Base-by-base conservation (phyloP, 2,329 filamentous ascomycete genomes). In the Sporothrix brasiliensis region DNA sequence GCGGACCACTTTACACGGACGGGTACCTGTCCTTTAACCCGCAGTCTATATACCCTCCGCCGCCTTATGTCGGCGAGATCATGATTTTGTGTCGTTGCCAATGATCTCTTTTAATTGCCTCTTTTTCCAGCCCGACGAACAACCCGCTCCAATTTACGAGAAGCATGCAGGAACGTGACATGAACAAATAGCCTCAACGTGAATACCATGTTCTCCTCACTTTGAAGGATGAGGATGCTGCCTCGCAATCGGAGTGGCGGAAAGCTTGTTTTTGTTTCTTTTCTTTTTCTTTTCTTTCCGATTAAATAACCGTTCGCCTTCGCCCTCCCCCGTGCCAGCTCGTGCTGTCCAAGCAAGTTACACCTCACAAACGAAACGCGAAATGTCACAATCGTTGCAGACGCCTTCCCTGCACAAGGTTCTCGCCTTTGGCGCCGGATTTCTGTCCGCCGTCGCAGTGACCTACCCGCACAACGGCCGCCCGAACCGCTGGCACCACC, bases 401-500 rank as follows among this genome's bases (percentile, higher is more conserved):
- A 3, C n/a, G 13, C 11, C 34, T 0, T 50, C 67, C 1, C 53
- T 60, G n/a, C 67, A 19, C 16, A 27, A 24, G 54, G 19, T 44
- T 3, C 53, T 60, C 30, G 24, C 67, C 13, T 21, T 61, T 2
- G 67, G 16, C 19, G 34, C 19, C 27, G 24, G 53, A 16, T n/a
- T 50, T 11, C n/a, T 60, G 7, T 44, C 16, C 14, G 14, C 39
- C 4, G 5, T 54, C 4, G 53, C 44, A 3, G 14, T 11, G 7
- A 53, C 52, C 3, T 41, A 47, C 34, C 66, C 52, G 16, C 54
- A 19, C 39, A 14, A 34, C 13, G 34, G 67, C 44, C 41, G 54
- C 13, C 14, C 54, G 3, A 27, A 52, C 67, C 67, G 54, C 54
- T 69, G 67, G 67, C 54, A 61, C 10, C 54, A 61, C 54, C 53